phyloP scores from a whole-genome alignment of 1,284 basidiomycete species.

The Fomitopsis schrenkii region DNA sequence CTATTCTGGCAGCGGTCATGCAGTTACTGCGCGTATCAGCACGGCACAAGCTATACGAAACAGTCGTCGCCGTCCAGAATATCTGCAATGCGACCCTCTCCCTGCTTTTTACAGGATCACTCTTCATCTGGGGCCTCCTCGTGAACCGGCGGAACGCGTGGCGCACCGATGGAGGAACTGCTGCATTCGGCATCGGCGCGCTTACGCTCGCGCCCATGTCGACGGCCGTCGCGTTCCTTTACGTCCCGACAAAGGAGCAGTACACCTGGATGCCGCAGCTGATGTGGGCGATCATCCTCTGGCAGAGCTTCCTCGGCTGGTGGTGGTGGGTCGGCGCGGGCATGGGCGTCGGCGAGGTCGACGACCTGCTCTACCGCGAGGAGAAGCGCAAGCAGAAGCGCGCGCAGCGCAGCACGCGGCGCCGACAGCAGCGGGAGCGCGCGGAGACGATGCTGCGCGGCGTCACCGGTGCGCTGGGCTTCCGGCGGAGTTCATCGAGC shows the following conservation, averaged over 20 bases:
- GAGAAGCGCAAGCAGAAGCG: conserved; percentile 54
- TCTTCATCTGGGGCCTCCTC: conserved; percentile 91
- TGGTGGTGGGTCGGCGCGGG: conserved; percentile 99
- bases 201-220: conserved; percentile 74
- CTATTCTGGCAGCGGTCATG: conserved; percentile 81
- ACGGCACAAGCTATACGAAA: conserved; percentile 39
- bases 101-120: conserved; percentile 88
- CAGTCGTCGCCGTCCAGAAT: conserved; percentile 83
- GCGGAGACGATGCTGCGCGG: conserved; percentile 52
- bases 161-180: conserved; percentile 96
- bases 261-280: conserved; percentile 84
- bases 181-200: conserved; percentile 86
- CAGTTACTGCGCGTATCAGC: conserved; percentile 73
- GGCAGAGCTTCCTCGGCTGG: conserved; percentile 92
- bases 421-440: conserved; percentile 39
- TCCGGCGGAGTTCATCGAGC: conserved; percentile 7
- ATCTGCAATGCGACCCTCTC: conserved; percentile 95
- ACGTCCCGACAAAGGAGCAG: conserved; percentile 77
- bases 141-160: conserved; percentile 92
- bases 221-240: conserved; percentile 82
- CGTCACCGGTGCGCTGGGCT: conserved; percentile 37
- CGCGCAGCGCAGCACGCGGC: conserved; percentile 32
- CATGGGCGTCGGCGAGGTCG: conserved; percentile 60
- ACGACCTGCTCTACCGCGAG: conserved; percentile 54
- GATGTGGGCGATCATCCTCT: conserved; percentile 86